Conservation (phyloP, 805 yeast species). For the Yarrowia yakushimensis region DNA sequence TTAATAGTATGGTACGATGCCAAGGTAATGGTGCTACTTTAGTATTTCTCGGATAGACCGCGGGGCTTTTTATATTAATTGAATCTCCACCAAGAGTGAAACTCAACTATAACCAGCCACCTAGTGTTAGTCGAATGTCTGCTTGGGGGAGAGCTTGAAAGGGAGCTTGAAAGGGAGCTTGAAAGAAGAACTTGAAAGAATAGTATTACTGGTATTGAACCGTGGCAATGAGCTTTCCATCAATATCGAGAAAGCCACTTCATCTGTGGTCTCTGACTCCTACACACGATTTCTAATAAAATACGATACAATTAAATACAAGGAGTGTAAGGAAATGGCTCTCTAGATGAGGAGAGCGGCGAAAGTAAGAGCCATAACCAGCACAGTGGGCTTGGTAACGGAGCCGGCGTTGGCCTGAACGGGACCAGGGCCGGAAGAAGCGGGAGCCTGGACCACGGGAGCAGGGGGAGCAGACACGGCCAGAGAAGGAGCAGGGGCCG, state of each 20-base stretch:
- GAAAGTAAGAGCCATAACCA: not conserved
- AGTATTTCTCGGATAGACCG: too few relatives aligned
- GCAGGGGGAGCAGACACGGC: not conserved
- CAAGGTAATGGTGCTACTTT: too few relatives aligned
- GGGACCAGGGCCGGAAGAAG: not conserved
- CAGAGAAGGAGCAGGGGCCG: not conserved
- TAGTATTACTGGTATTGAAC: too few relatives aligned
- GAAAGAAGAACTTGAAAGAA: too few relatives aligned
- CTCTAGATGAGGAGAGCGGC: not conserved
- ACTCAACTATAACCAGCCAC: not conserved
- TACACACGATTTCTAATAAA: not conserved
- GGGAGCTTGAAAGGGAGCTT: too few relatives aligned
- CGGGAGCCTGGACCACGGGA: not conserved
- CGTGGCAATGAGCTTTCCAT: too few relatives aligned
- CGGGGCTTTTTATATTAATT: too few relatives aligned
- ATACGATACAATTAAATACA: constrained; percentile 3
- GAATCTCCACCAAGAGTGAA: not conserved
- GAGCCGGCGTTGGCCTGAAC: not conserved
- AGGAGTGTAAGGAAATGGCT: not conserved
- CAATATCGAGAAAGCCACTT: too few relatives aligned
- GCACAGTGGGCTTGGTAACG: not conserved
- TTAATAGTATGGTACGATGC: too few relatives aligned
- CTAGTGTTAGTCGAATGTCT: too few relatives aligned
- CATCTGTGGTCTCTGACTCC: too few relatives aligned
- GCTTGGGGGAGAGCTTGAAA: too few relatives aligned